Conservation (phyloP, 192 early-diverging fungal genomes). For the Linnemannia elongata region DNA sequence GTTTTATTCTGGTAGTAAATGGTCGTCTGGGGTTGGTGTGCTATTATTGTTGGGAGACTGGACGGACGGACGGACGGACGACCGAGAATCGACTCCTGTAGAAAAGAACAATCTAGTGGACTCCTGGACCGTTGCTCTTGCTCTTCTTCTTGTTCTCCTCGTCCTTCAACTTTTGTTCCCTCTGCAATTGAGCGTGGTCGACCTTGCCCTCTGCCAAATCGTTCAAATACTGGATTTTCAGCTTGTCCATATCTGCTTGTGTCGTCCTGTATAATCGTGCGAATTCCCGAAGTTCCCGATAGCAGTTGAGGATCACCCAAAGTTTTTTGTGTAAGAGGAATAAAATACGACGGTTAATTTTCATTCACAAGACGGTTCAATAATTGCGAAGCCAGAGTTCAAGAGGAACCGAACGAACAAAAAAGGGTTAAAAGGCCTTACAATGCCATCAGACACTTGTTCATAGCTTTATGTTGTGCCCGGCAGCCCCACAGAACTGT, state of each 20-base stretch:
- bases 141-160: constrained; percentile 50
- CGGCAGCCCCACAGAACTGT: constrained; percentile 66
- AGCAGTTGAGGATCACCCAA: background rate
- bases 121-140: constrained; percentile 43
- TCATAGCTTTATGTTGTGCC: constrained; percentile 63
- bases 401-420: background rate
- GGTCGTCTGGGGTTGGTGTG: background rate
- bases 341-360: background rate
- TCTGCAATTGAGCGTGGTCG: constrained; percentile 47
- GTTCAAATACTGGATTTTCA: constrained; percentile 60
- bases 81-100: background rate
- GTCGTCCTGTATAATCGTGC: constrained; percentile 54
- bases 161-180: constrained; percentile 46
- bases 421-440: constrained; percentile 23
- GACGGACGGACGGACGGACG: background rate
- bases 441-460: constrained; percentile 63
- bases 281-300: background rate
- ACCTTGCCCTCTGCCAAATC: constrained; percentile 51
- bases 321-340: background rate
- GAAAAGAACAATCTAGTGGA: constrained; percentile 15
- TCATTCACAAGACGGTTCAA: too few relatives aligned
- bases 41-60: background rate
- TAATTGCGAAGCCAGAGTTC: background rate
- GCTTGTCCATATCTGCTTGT: constrained; percentile 65
- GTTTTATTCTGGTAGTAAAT: background rate